Percentiles rank a stretch among this genome's conserved stretches.
Conservation (phyloP, 108 stramenopile genomes). For the Pseudonitzschia delicatissima region DNA sequence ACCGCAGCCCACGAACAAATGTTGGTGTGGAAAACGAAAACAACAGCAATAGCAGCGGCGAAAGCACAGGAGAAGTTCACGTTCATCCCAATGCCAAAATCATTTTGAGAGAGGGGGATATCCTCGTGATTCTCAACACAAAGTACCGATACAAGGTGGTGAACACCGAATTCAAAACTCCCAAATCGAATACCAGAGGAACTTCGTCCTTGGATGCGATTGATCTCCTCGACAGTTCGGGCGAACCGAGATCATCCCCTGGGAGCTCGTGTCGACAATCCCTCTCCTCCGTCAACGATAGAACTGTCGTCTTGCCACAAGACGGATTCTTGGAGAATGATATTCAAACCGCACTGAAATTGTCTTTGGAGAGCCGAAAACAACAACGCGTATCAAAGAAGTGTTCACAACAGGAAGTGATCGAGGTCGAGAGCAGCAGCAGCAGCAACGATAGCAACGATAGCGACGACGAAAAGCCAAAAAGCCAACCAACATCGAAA, state of each 20-base stretch:
- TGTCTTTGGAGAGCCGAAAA: background rate
- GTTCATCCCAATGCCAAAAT: background rate
- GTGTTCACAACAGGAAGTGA: background rate
- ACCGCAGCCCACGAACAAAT: too few species aligned
- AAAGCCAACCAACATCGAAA: background rate
- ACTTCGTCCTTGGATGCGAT: background rate
- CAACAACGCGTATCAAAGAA: background rate
- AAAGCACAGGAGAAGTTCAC: background rate
- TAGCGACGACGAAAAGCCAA: background rate
- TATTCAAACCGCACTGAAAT: too few species aligned
- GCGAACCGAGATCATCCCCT: background rate
- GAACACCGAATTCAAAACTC: background rate
- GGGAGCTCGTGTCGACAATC: background rate
- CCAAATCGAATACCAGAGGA: background rate
- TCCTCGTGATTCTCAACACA: background rate
- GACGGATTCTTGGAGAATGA: too few species aligned
- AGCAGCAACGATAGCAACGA: background rate
- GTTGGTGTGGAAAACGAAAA: too few species aligned
- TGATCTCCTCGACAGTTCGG: background rate
- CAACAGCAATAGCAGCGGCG: background rate
- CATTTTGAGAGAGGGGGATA: background rate
- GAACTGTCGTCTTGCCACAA: background rate
- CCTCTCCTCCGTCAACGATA: background rate
- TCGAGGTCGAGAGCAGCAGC: background rate
- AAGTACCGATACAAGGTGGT: background rate